Evolutionary conservation across 2,329 filamentous ascomycete genomes (phyloP).

Genomic region (Aspergillus transmontanensis): DNA sequence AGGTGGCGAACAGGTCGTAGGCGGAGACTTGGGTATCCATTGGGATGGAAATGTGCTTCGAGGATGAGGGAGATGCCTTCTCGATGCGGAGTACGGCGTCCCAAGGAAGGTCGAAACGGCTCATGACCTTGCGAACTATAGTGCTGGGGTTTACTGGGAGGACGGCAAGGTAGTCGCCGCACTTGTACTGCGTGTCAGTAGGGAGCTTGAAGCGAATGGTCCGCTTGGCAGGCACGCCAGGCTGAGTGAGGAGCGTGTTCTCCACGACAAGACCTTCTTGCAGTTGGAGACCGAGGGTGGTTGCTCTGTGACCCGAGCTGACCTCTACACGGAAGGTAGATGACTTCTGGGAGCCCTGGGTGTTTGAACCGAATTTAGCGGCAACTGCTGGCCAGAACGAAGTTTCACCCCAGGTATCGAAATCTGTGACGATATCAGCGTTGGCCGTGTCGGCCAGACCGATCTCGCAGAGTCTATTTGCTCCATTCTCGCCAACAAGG

Average conservation of each 20-base stretch:
- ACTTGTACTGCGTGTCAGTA: conserved; percentile 64
- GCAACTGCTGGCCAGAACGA: conserved; percentile 56
- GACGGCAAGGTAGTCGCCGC: conserved; percentile 76
- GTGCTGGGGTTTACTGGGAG: conserved; percentile 69
- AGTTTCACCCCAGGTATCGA: conserved; percentile 69
- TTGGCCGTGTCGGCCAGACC: conserved; percentile 63
- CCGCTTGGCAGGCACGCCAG: conserved; percentile 59
- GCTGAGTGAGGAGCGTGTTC: conserved; percentile 54
- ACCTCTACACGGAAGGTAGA: conserved; percentile 54
- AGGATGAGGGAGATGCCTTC: conserved; percentile 51
- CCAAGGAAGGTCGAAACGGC: conserved; percentile 66
- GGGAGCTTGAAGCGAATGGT: conserved; percentile 71
- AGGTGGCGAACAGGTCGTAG: conserved; percentile 65
- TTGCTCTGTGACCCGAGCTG: conserved; percentile 54
- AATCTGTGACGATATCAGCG: conserved; percentile 68
- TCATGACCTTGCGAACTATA: conserved; percentile 65
- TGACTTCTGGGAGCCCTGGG: conserved; percentile 21
- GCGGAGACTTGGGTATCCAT: conserved; percentile 61
- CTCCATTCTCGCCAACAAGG: not conserved
- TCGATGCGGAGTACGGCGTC: conserved; percentile 67
- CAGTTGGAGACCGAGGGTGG: conserved; percentile 65
- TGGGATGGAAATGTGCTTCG: conserved; percentile 47
- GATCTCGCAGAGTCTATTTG: conserved; percentile 47
- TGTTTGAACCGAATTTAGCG: conserved; percentile 35
- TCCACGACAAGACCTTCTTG: conserved; percentile 62